Evolutionary conservation across 306 rosid genomes (phyloP), one percentile per base, ranked within the genome.

Genomic region (Fragaria nilgerrensis): DNA sequence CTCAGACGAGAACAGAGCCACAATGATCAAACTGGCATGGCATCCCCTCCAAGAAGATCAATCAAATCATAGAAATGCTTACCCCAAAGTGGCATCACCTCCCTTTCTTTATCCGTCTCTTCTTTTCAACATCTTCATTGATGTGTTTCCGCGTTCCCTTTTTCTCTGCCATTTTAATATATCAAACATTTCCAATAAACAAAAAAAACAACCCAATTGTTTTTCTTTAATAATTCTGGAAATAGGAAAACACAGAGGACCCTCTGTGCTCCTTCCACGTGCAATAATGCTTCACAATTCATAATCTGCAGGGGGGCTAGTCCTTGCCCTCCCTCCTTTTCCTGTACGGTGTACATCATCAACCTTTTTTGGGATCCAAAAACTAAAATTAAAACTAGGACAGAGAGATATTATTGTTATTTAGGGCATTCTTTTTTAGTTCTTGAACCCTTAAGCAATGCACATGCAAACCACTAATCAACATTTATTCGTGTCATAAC

Each of bases 181-280:
- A 62, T 14, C 20, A 27, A 9, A 62, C 14, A 27, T 25, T 29
- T 63, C 43, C 25, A 7, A 53, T 17, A 52, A 19, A 52, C 3
- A 19, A 52, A 19, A 19, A 52, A 19, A 49, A 8, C 37, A 29
- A 29, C 32, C 67, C 67, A 11, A 4, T 3, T 2, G 1, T 13
- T 25, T 12, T 14, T 25, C 9, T 15, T 64, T 2, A 1, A 14
- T 17, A 65, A 36, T 36, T 65, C 47, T 65, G 70, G 14, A 39
- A 59, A 49, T 43, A 64, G 20, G 5, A 77, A 70, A 49, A 52
- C 66, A 82, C 44, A 80, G 48, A 67, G 81, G 83, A 81, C 63
- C 84, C 53, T 73, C 74, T 67, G 43, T 52, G 84, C 86, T 84
- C 79, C 79, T 87, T 70, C 85, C 91, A 89, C 96, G 87, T 91